Base-by-base conservation (phyloP, 169 alveolate species). In the Plasmodium gonderi region DNA sequence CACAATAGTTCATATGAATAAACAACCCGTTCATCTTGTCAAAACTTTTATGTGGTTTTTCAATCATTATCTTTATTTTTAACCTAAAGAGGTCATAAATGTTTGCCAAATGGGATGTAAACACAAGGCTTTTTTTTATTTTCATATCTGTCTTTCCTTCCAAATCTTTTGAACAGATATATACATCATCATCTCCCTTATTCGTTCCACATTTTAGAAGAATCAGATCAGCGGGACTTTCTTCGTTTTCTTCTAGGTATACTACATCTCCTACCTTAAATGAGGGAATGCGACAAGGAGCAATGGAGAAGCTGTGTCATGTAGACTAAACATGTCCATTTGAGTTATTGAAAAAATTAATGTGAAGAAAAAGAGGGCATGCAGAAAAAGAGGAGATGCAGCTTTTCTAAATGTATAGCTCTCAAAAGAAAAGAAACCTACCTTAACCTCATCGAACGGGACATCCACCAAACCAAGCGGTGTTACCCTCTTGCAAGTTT, bases 101-200 rank as follows among this genome's bases (percentile, higher is more conserved):
- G 31, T 23, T 80, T 17, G 91, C 60, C 29, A 80, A 20, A 31
- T 60, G n/a, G 31, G 42, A 60, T 3, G 91, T 80, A n/a, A 80
- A 12, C 68, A 60, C n/a, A 60, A 80, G 5, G 49, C 91, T 60
- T 47, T 80, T 80, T 45, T 40, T 80, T 31, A 80, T 38, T 80
- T 80, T 38, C 7, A 80, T 42, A 47, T 80, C 91, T 29, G 77
- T 80, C 68, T 80, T 26, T 33, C 91, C 91, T 42, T 80, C 91
- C 20, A 60, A 45, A 23, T 64, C 29, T 80, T 64, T 80, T n/a
- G 91, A 80, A 26, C 51, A 80, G 17, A 64, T 38, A 29, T 36
- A 80, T 7, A 80, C 79, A 12, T 54, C 51, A 9, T 80, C 65
- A 29, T 54, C 72, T 1, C 17, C 23, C 12, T 26, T 17, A 26